Evolutionary conservation across 371 early-diverging fungal species (phyloP), one percentile per base, ranked within the genome.

Genomic region (Mucor racemosus): DNA sequence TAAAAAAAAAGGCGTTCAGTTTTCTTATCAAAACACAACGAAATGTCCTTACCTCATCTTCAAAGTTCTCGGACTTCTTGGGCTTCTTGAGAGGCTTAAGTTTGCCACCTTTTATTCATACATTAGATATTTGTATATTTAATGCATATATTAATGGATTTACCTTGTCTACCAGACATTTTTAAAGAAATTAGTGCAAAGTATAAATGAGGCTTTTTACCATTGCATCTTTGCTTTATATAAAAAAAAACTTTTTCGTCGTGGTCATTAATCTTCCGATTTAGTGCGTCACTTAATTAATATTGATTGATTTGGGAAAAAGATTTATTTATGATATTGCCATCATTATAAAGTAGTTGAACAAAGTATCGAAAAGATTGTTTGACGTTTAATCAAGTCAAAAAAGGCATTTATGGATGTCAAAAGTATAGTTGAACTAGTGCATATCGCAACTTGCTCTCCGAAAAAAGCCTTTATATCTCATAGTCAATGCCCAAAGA

Each of bases 1-100:
- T 62, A 66, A 42, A 65, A 70, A 44, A 41, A 13, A 11, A 40
- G 31, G 9, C 11, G 14, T 21, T 53, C 5, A 53, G 13, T 13
- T 14, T 8, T 26, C 19, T 34, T 8, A 33, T 56, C 21, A 39
- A 21, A 36, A 11, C 11, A 9, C 19, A 58, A 38, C 4, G 53
- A 11, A 53, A 31, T 31, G 13, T 14, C 21, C 8, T 31, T 77
- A 85, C 88, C 41, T 92, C 93, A 68, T 92, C 93, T 21, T 88
- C 41, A 5, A 86, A 71, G 53, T 26, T 17, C 26, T 75, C 71
- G 71, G 75, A 77, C 87, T 92, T 91, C 88, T 92, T 92, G 66
- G 89, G 81, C 38, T 85, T 84, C 88, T 93, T 93, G 65, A 93
- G 82, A 66, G 93, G 93, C 88, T 92, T 92, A 39, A 90, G 81